These are phyloP conservation scores for Trichoderma brevicompactum DNA, from an alignment of 2,329 filamentous ascomycete species.

Conservation along the genomic window DNA sequence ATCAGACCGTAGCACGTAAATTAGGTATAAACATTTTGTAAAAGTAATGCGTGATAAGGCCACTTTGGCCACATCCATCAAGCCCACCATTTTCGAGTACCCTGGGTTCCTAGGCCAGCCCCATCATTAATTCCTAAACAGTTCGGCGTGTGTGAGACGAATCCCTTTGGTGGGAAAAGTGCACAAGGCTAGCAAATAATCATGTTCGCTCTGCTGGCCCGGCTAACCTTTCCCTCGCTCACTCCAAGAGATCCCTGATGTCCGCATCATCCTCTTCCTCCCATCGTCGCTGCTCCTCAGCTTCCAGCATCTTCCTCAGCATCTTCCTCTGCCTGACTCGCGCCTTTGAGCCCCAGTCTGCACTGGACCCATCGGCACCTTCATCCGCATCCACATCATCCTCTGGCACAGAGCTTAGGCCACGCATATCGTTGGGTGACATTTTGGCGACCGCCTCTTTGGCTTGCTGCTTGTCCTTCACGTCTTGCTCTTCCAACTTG, in stretches of 20 bases:
- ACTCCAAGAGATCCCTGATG: conserved; percentile 68
- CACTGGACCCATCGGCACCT: conserved; percentile 51
- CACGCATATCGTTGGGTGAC: conserved; percentile 68
- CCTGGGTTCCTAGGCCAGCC: neutral
- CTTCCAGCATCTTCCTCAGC: conserved; percentile 67
- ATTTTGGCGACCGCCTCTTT: conserved; percentile 57
- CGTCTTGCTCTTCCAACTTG: conserved; percentile 64
- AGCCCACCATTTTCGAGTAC: neutral
- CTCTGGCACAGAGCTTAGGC: conserved; percentile 57
- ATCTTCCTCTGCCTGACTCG: conserved; percentile 69
- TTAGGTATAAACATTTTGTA: neutral
- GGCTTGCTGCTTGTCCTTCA: conserved; percentile 56
- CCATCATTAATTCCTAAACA: neutral
- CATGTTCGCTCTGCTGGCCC: neutral
- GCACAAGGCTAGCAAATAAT: neutral
- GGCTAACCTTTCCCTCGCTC: neutral
- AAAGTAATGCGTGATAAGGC: conserved; percentile 10
- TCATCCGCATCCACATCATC: conserved; percentile 56
- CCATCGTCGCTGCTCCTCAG: conserved; percentile 64
- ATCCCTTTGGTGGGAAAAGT: neutral
- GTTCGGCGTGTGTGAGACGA: neutral
- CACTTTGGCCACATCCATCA: conserved; percentile 23
- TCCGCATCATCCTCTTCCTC: conserved; percentile 72
- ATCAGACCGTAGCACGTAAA: conserved; percentile 12
- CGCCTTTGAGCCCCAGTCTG: conserved; percentile 73